Base-by-base conservation (phyloP, 2,329 filamentous ascomycete species). In the Nannizziopsis arthrosporioides region DNA sequence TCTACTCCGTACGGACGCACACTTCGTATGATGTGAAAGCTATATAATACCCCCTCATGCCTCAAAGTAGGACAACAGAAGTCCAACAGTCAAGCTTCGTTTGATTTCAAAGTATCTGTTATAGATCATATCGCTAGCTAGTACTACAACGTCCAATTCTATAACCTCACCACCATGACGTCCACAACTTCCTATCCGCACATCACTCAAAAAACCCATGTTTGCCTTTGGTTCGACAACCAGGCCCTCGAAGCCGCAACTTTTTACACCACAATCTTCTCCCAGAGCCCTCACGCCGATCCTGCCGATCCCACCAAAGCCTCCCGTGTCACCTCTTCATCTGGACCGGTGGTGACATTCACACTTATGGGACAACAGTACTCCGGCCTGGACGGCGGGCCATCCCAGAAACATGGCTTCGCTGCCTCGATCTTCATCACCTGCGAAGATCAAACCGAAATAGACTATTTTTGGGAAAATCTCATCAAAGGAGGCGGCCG, bases 381-480 rank as follows among this genome's bases (percentile, higher is more conserved):
- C 54, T 61, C 67, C 17, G 65, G 59, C 2, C 61, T 73, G 34
- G 73, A 73, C 52, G 70, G 71, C 49, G 69, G 69, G 1, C 63
- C 66, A 3, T 49, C 60, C 2, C 68, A 65, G 61, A 61, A 62
- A 17, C 67, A 68, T 56, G 68, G 50, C 53, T 62, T 63, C 30
- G 68, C 70, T 32, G 55, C 71, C 15, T 71, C 67, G 1, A 65
- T 74, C 56, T 64, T 67, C 56, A 60, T 73, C 55, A 59, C 65
- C 42, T 73, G 71, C 61, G 63, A 65, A 38, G 59, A 67, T 55
- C 71, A 74, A 58, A 66, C 57, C 0, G 71, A 74, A 55, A 60
- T 74, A 17, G 70, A 74, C 50, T 63, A 71, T 53, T 73, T 68
- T 56, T 74, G 68, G 68, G 62, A 61, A 10, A 67, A 62, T 58